Conservation (phyloP, 2,329 filamentous ascomycete genomes). For the Aspergillus luchuensis region DNA sequence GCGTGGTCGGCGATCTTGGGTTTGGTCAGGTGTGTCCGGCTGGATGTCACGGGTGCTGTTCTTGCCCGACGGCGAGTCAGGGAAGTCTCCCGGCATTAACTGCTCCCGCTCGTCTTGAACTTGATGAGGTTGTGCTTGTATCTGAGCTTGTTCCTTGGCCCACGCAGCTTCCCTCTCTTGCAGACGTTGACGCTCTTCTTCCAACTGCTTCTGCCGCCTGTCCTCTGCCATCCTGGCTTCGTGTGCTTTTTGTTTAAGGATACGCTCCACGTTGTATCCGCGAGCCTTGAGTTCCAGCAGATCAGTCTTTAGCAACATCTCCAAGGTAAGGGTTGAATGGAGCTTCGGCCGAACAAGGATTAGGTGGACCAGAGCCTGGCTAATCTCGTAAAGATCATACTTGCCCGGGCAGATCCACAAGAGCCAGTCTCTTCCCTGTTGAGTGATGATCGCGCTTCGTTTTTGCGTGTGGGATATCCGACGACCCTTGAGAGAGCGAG, state of each 20-base stretch:
- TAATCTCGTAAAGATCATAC: constrained; percentile 88
- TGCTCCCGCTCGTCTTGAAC: constrained; percentile 38
- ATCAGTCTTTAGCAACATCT: constrained; percentile 85
- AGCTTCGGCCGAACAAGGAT: constrained; percentile 81
- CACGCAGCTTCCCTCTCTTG: constrained; percentile 59
- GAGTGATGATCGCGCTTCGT: constrained; percentile 70
- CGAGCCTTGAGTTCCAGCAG: constrained; percentile 78
- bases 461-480: constrained; percentile 71
- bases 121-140: constrained; percentile 27
- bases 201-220: constrained; percentile 70
- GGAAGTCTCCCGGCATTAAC: constrained; percentile 74
- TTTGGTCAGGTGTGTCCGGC: constrained; percentile 23
- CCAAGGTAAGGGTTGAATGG: constrained; percentile 85
- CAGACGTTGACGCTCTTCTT: constrained; percentile 70
- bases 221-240: constrained; percentile 87
- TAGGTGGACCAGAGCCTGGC: constrained; percentile 78
- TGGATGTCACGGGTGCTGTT: constrained; percentile 22
- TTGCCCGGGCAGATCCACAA: constrained; percentile 75
- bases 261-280: constrained; percentile 95
- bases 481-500: constrained; percentile 72
- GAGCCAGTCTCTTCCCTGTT: constrained; percentile 59
- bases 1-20: constrained; percentile 49
- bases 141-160: constrained; percentile 42
- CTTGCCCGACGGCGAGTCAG: constrained; percentile 62
- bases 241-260: constrained; percentile 81